Evolutionary conservation across 371 early-diverging fungal species (phyloP).

Genomic region (Syncephalastrum sp.): DNA sequence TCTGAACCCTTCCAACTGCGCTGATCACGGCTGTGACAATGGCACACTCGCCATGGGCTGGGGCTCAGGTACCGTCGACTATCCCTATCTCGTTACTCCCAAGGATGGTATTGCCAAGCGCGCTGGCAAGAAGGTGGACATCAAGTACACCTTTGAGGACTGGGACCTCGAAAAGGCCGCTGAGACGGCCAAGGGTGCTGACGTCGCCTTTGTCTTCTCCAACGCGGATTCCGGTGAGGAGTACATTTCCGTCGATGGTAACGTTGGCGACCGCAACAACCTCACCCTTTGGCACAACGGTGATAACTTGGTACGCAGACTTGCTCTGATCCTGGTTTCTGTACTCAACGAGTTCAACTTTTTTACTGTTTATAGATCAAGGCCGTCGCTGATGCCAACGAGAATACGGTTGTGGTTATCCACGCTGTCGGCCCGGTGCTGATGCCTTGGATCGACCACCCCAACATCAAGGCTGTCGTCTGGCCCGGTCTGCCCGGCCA

Average conservation of each 20-base stretch:
- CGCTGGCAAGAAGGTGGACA: conserved; percentile 28
- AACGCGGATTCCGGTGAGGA: conserved; percentile 61
- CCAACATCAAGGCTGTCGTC: conserved; percentile 45
- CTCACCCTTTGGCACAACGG: conserved; percentile 60
- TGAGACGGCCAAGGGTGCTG: conserved; percentile 36
- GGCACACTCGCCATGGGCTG: conserved; percentile 65
- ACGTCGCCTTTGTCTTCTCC: conserved; percentile 59
- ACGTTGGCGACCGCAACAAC: conserved; percentile 57
- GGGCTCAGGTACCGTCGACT: conserved; percentile 64
- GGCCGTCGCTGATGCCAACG: conserved; percentile 38
- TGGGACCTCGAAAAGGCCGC: conserved; percentile 35
- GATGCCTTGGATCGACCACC: conserved; percentile 50
- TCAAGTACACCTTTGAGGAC: conserved; percentile 33
- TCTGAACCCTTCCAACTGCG: conserved; percentile 16
- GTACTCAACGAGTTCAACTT: not conserved
- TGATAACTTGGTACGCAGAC: conserved; percentile 45
- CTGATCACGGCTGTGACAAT: conserved; percentile 25
- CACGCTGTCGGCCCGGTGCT: conserved; percentile 50
- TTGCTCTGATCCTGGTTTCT: not conserved
- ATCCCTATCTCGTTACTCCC: conserved; percentile 56
- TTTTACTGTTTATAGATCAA: conserved; percentile 27
- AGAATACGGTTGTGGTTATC: conserved; percentile 52
- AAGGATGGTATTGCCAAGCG: conserved; percentile 38
- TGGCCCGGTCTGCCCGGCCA: conserved; percentile 49
- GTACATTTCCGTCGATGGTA: conserved; percentile 34